Evolutionary conservation across 2,329 filamentous ascomycete species (phyloP).

Genomic region (Nemania diffusa): DNA sequence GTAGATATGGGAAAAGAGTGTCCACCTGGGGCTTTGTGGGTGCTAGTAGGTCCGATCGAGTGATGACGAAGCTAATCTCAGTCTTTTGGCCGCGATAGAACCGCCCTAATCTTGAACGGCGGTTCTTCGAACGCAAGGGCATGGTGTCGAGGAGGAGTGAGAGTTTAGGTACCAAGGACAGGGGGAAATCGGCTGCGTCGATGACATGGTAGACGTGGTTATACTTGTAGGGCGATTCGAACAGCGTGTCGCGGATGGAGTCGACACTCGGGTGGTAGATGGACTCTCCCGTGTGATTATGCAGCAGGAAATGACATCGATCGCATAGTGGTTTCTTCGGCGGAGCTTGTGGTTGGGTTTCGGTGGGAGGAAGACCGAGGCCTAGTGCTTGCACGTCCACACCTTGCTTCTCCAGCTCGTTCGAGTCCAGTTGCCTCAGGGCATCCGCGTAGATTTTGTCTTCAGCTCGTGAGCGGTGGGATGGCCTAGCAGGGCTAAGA

Average conservation of each 20-base stretch:
- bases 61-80: constrained; percentile 91
- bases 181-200: constrained; percentile 95
- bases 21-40: constrained; percentile 87
- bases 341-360: constrained; percentile 31
- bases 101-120: constrained; percentile 74
- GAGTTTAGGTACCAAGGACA: constrained; percentile 86
- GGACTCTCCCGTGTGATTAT: constrained; percentile 76
- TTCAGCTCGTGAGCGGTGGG: constrained; percentile 49
- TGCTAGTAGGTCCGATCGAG: constrained; percentile 85
- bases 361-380: constrained; percentile 43
- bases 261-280: constrained; percentile 85
- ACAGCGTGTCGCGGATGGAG: constrained; percentile 83
- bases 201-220: constrained; percentile 97
- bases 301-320: constrained; percentile 82
- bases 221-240: constrained; percentile 86
- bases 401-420: constrained; percentile 58
- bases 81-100: constrained; percentile 75
- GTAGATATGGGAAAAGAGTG: constrained; percentile 84
- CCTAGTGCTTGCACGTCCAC: constrained; percentile 56
- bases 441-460: constrained; percentile 60
- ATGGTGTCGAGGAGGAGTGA: constrained; percentile 76
- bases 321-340: constrained; percentile 76
- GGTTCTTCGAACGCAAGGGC: constrained; percentile 80
- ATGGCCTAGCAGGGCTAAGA: constrained; percentile 51
- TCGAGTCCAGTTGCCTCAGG: constrained; percentile 55